Evolutionary conservation across 75 land plant species (phyloP), one percentile per base, ranked within the genome.

Genomic region (Adiantum capillusveneris): DNA sequence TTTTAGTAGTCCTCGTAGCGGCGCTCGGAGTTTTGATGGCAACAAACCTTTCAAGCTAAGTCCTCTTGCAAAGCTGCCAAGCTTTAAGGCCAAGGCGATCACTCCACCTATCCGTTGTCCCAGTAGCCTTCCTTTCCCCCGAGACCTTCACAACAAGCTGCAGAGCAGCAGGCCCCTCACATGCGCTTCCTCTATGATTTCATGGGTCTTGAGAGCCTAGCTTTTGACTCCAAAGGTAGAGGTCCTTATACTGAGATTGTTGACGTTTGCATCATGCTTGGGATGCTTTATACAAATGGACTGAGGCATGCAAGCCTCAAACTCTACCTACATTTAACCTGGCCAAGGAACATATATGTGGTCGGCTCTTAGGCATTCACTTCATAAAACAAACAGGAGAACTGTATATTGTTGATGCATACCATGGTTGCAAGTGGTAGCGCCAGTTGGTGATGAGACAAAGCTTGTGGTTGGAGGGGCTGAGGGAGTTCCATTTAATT

Each of bases 311-410:
- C 53, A 31, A 46, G 14, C 49, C 49, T n/a, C 49, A 46, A 20
- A 6, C 14, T 14, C 49, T 14, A 2, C 49, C 49, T 17, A 46
- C 2, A 14, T 52, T 1, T 36, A 65, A 65, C n/a, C 53, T 50
- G 31, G 37, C 22, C 11, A 53, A 53, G 1, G 88, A 87, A 74
- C 78, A 81, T 59, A 26, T 74, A 0, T 88, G 93, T 56, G 93
- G 93, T 29, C 75, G 93, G 52, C 88, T 88, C 11, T 56, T 88
- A 41, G 93, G 93, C 44, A 43, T 88, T 58, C 59, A 70, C 46
- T 88, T 88, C 58, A 44, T 78, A 12, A 75, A 74, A 60, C 59
- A 58, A 25, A 79, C 79, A 17, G 59, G 71, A 22, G 64, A 78
- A 1, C 71, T 78, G 16, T 72, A 66, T 54, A 68, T 78, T 19